Evolutionary conservation across 2,329 filamentous ascomycete species (phyloP), one percentile per base, ranked within the genome.

Genomic region (Pseudogymnoascus sp.): DNA sequence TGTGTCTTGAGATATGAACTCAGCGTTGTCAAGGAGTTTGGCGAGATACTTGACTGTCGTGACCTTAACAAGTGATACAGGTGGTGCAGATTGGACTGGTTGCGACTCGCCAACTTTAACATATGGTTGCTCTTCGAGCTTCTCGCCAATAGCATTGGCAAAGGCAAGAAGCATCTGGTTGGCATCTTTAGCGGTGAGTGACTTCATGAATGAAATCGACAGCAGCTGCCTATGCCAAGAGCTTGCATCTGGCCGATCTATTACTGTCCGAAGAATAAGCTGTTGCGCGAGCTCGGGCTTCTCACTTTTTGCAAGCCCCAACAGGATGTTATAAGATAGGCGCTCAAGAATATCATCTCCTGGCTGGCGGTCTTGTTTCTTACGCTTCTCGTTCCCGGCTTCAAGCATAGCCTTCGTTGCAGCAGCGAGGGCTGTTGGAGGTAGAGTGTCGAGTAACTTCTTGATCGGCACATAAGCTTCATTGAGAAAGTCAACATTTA

Each of bases 31-130:
- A 14, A 78, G 66, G 2, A 77, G 61, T 62, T 78, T 72, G 1
- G 75, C 75, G 1, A 79, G 69, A 42, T 74, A 69, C 60, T 79
- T 78, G 52, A 77, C 70, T 1, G 77, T 78, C 38, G 75, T 78
- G 3, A 78, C 67, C 61, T 78, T 78, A 55, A 78, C 65, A 14
- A 66, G 25, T 35, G 55, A 58, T 36, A 9, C 16, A 23, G 49
- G 30, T 14, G 62, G 45, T 30, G 58, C 36, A 2, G 59, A 39
- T n/a, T 68, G 28, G 11, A 41, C 4, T 33, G 38, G 11, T 42
- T 63, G 22, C 58, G 22, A 14, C 36, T 64, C 39, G 39, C 60
- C 42, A 6, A 61, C 60, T 19, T 66, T 66, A 19, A 62, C 62
- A n/a, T 65, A 64, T 1, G 65, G 39, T 62, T 72, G 68, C 38